Evolutionary conservation across 1,284 basidiomycete genomes (phyloP).

Genomic region (Apiotrichum domesticum): DNA sequence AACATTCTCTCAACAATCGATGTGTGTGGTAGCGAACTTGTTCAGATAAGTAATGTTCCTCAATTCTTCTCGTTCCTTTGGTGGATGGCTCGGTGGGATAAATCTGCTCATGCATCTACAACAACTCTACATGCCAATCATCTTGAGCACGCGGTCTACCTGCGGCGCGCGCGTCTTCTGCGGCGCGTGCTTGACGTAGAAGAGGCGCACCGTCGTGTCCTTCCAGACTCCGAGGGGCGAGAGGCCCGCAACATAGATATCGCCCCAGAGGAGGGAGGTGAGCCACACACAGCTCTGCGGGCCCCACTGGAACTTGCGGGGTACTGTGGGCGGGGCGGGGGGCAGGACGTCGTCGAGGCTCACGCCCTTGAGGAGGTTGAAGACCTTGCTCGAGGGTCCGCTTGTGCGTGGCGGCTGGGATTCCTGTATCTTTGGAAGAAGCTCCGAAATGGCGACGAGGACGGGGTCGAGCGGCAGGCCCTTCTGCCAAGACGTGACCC

Average conservation of each 20-base stretch:
- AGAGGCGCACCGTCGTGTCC: constrained; percentile 74
- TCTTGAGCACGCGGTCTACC: constrained; percentile 42
- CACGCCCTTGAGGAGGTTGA: constrained; percentile 56
- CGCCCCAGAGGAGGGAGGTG: constrained; percentile 84
- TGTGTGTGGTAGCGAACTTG: too few species aligned
- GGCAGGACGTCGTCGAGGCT: constrained; percentile 71
- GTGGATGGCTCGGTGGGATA: too few species aligned
- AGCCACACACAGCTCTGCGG: constrained; percentile 83
- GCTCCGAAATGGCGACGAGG: constrained; percentile 74
- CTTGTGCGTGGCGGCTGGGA: constrained; percentile 55
- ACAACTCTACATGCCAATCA: constrained; percentile 28
- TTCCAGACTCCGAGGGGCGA: constrained; percentile 79
- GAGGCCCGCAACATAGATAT: constrained; percentile 83
- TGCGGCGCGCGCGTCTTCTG: constrained; percentile 31
- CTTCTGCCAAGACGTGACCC: constrained; percentile 58
- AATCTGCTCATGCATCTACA: too few species aligned
- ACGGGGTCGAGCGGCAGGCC: constrained; percentile 69
- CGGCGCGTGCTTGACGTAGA: constrained; percentile 74
- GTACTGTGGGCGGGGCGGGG: constrained; percentile 56
- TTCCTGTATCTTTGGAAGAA: constrained; percentile 77
- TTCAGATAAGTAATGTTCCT: too few species aligned
- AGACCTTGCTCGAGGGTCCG: constrained; percentile 50
- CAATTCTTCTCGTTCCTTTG: too few species aligned
- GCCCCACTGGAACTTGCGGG: constrained; percentile 82
- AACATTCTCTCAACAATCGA: too few species aligned